A percentile compares a stretch with the other conserved stretches of the same genome.
phyloP scores from a whole-genome alignment of 2,329 filamentous ascomycete genomes.

The Fusarium buharicum region DNA sequence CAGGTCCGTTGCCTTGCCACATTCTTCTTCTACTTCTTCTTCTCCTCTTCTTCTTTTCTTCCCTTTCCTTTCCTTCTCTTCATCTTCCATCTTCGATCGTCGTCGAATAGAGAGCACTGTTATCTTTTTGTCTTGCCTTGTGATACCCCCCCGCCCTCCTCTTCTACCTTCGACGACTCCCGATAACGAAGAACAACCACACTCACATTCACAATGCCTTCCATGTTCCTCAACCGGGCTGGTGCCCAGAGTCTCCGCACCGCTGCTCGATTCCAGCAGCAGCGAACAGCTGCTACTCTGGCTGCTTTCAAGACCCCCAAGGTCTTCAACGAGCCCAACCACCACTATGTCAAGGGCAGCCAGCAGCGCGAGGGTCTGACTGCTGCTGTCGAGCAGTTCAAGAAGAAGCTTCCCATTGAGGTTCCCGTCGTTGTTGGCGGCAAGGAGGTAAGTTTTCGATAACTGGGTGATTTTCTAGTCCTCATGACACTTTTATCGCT shows the following conservation, averaged over 20 bases:
- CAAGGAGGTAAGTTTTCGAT: constrained; percentile 69
- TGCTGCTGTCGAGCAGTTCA: constrained; percentile 75
- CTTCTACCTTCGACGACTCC: constrained; percentile 19
- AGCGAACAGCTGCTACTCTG: constrained; percentile 64
- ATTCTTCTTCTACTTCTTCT: constrained; percentile 15
- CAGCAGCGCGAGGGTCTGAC: constrained; percentile 79
- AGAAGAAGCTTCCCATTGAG: constrained; percentile 75
- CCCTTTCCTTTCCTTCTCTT: constrained; percentile 5
- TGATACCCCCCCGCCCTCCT: constrained; percentile 37
- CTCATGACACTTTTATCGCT: not conserved
- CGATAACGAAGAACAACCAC: constrained; percentile 26
- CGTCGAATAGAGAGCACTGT: constrained; percentile 22
- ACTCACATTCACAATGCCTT: constrained; percentile 47
- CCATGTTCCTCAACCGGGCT: constrained; percentile 49
- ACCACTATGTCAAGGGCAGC: constrained; percentile 89
- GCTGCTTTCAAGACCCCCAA: constrained; percentile 89
- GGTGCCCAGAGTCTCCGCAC: constrained; percentile 48
- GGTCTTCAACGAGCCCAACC: constrained; percentile 94
- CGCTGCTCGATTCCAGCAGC: constrained; percentile 46
- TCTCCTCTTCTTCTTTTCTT: constrained; percentile 5
- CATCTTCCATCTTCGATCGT: constrained; percentile 31
- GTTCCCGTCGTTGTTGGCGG: constrained; percentile 87
- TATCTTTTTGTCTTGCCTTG: constrained; percentile 19
- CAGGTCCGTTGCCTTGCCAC: constrained; percentile 13
- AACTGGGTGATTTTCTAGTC: not conserved